Conservation (phyloP, 108 stramenopile species). For the Cyclotella atomus region DNA sequence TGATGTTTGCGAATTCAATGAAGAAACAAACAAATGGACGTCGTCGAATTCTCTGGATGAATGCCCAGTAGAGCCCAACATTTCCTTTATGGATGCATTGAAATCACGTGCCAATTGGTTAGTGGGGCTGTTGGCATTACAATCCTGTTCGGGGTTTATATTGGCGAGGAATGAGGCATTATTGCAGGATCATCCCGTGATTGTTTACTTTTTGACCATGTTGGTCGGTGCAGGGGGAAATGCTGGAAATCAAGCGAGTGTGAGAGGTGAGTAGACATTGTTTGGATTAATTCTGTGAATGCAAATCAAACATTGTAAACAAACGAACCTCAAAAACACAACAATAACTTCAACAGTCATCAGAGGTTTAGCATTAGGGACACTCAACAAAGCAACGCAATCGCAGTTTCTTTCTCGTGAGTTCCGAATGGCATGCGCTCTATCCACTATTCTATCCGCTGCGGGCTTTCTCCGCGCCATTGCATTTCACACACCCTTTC, state of each 20-base stretch:
- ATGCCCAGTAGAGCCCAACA: conserved; percentile 52
- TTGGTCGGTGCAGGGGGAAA: conserved; percentile 63
- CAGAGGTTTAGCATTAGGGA: conserved; percentile 60
- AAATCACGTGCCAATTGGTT: conserved; percentile 55
- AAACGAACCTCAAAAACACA: too few relatives aligned
- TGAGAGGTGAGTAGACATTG: conserved; percentile 25
- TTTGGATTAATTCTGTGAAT: too few relatives aligned
- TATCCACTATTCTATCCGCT: conserved; percentile 39
- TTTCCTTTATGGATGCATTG: conserved; percentile 48
- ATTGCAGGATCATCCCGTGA: conserved; percentile 55
- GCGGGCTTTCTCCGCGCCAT: conserved; percentile 53
- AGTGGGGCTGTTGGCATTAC: conserved; percentile 56
- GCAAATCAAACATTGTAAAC: too few relatives aligned
- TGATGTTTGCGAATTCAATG: conserved; percentile 5
- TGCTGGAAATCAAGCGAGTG: conserved; percentile 64
- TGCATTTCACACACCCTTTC: conserved; percentile 47
- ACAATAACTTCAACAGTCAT: conserved; percentile 25
- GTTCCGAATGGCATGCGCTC: conserved; percentile 38
- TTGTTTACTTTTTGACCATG: conserved; percentile 69
- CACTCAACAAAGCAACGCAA: conserved; percentile 45
- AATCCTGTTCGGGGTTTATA: conserved; percentile 53
- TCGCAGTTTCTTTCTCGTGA: conserved; percentile 43
- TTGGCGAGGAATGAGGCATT: conserved; percentile 52
- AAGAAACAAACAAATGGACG: conserved; percentile 7
- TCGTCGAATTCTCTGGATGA: conserved; percentile 21